These are phyloP conservation scores for Hypoxylon sp. DNA, from an alignment of 2,329 filamentous ascomycete species.

Conservation along the genomic window DNA sequence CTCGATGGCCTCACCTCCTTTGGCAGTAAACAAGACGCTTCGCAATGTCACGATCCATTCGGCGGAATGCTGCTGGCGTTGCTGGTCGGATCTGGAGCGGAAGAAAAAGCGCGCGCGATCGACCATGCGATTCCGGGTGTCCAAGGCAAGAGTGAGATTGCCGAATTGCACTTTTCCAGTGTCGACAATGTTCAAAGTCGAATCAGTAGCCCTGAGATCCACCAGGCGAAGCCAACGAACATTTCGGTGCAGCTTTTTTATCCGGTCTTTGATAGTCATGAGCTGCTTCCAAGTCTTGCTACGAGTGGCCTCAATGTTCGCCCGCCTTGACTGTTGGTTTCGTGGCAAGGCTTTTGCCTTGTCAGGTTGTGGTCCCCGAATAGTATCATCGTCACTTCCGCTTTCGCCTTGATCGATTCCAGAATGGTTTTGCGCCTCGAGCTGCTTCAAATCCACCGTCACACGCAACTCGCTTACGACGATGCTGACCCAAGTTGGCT, in stretches of 20 bases:
- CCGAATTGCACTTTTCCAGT: conserved; percentile 88
- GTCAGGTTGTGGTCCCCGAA: conserved; percentile 30
- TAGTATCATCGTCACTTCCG: conserved; percentile 38
- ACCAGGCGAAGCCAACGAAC: conserved; percentile 90
- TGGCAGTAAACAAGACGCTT: conserved; percentile 87
- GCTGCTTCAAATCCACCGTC: conserved; percentile 77
- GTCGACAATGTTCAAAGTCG: conserved; percentile 77
- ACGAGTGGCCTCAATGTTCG: conserved; percentile 51
- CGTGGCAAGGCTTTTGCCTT: conserved; percentile 41
- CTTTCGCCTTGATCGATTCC: conserved; percentile 45
- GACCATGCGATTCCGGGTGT: conserved; percentile 90
- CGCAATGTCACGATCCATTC: conserved; percentile 92
- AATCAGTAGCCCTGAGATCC: conserved; percentile 85
- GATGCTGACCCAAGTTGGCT: conserved; percentile 95
- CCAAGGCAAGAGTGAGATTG: conserved; percentile 83
- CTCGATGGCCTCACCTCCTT: conserved; percentile 85
- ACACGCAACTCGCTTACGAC: conserved; percentile 86
- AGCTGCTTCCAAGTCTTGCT: conserved; percentile 84
- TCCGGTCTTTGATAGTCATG: conserved; percentile 79
- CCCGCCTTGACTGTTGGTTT: conserved; percentile 44
- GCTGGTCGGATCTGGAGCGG: conserved; percentile 71
- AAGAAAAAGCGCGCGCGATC: conserved; percentile 90
- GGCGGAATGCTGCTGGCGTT: conserved; percentile 73
- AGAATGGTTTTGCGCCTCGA: conserved; percentile 61
- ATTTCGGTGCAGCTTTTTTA: conserved; percentile 86